Percentiles rank a stretch among this genome's conserved stretches.
Evolutionary conservation across 768 basidiomycete species (phyloP).

Genomic region (Psilocybe azurescens): DNA sequence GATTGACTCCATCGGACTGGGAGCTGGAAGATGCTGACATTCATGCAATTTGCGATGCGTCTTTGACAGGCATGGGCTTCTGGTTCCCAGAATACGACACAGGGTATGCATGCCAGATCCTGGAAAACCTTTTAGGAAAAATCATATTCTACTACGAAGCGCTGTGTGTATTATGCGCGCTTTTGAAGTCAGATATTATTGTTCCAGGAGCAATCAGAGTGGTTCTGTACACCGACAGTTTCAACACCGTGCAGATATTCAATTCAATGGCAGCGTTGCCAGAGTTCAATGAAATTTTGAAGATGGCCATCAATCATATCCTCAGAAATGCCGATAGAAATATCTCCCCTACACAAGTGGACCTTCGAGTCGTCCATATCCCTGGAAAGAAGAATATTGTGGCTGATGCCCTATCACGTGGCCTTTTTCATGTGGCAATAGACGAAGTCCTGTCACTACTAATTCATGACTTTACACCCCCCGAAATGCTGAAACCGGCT

Average conservation of each 20-base stretch:
- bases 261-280: slow-evolving; percentile 25
- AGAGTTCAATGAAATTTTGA: slow-evolving; percentile 31
- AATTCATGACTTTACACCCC: slow-evolving; percentile 2
- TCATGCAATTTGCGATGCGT: slow-evolving; percentile 13
- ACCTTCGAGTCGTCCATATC: slow-evolving; percentile 29
- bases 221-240: slow-evolving; percentile 33
- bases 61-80: slow-evolving; percentile 9
- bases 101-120: slow-evolving; percentile 22
- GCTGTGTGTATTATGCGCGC: slow-evolving; percentile 10
- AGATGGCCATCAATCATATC: slow-evolving; percentile 22
- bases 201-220: slow-evolving; percentile 1
- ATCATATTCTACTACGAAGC: slow-evolving; percentile 17
- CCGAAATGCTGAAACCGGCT: neutral
- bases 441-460: neutral
- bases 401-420: slow-evolving; percentile 33
- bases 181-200: neutral
- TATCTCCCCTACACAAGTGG: neutral
- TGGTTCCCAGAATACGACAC: slow-evolving; percentile 24
- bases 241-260: slow-evolving; percentile 35
- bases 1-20: slow-evolving; percentile 5
- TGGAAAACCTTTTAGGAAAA: neutral
- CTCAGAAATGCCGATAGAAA: neutral
- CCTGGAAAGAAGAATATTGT: slow-evolving; percentile 25
- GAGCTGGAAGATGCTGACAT: slow-evolving; percentile 5
- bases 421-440: neutral